Conservation (phyloP, 2,329 filamentous ascomycete species). For the Claviceps pazoutovae region DNA sequence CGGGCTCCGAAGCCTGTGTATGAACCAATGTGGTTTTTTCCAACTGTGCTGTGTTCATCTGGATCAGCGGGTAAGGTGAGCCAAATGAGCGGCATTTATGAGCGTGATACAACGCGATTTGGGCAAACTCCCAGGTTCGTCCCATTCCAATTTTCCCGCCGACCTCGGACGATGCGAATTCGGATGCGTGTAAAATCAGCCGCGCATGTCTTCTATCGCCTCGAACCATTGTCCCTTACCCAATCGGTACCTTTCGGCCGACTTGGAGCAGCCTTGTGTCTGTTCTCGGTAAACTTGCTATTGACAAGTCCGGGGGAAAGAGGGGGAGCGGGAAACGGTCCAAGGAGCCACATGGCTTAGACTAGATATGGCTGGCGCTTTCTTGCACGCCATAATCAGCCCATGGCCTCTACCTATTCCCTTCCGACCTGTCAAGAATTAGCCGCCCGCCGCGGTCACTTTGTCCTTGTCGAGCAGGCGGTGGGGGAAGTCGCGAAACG, state of each 20-base stretch:
- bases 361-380: conserved; percentile 1
- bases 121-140: background rate
- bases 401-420: background rate
- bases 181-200: background rate
- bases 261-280: too few species aligned
- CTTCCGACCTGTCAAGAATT: background rate
- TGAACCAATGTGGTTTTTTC: background rate
- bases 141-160: background rate
- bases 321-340: background rate
- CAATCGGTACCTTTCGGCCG: background rate
- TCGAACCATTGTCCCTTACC: background rate
- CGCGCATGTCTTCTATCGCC: background rate
- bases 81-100: background rate
- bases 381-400: conserved; percentile 1
- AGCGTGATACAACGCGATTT: background rate
- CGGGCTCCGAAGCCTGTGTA: background rate
- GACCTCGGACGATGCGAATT: background rate
- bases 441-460: background rate
- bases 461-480: background rate
- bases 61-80: background rate
- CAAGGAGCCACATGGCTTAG: background rate
- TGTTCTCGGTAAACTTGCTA: background rate
- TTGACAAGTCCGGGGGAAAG: background rate
- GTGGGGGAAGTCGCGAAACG: background rate
- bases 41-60: background rate